A percentile compares a stretch with the other conserved stretches of the same genome.
These are phyloP conservation scores for Moesziomyces antarcticus DNA, from an alignment of 1,284 basidiomycete genomes.

Conservation along the genomic window DNA sequence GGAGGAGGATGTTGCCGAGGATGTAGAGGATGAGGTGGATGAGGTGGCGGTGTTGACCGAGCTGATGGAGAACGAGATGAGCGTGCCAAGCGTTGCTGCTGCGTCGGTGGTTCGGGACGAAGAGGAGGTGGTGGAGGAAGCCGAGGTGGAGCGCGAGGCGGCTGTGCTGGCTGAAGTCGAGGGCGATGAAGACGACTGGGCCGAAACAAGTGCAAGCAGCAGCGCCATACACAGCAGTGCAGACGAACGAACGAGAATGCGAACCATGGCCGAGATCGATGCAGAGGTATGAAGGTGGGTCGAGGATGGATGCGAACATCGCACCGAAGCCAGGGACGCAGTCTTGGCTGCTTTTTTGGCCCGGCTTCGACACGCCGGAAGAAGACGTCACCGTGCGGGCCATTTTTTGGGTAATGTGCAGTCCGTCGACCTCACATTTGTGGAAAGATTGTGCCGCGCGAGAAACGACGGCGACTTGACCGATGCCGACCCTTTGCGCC, in stretches of 20 bases:
- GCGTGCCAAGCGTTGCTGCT: conserved; percentile 28
- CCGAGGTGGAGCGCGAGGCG: neutral
- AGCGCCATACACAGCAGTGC: conserved; percentile 14
- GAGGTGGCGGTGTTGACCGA: conserved; percentile 23
- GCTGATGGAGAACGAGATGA: conserved; percentile 30
- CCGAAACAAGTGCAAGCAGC: neutral
- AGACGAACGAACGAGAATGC: neutral
- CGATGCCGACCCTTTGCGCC: too few relatives aligned
- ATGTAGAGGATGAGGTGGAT: conserved; percentile 5
- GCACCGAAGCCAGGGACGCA: too few relatives aligned
- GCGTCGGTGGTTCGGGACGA: conserved; percentile 27
- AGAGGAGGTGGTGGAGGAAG: conserved; percentile 3
- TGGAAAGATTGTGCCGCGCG: too few relatives aligned
- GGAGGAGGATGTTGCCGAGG: conserved; percentile 7
- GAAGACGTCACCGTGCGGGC: neutral
- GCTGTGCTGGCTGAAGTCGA: neutral
- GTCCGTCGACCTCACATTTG: too few relatives aligned
- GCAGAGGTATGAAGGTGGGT: neutral
- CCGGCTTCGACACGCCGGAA: too few relatives aligned
- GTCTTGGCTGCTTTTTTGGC: neutral
- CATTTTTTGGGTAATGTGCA: too few relatives aligned
- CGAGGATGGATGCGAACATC: too few relatives aligned
- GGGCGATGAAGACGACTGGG: neutral
- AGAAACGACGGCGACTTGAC: neutral
- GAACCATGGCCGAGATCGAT: neutral